phyloP scores from a whole-genome alignment of 176 grass and related monocot genomes.

The Neostapfia colusana region DNA sequence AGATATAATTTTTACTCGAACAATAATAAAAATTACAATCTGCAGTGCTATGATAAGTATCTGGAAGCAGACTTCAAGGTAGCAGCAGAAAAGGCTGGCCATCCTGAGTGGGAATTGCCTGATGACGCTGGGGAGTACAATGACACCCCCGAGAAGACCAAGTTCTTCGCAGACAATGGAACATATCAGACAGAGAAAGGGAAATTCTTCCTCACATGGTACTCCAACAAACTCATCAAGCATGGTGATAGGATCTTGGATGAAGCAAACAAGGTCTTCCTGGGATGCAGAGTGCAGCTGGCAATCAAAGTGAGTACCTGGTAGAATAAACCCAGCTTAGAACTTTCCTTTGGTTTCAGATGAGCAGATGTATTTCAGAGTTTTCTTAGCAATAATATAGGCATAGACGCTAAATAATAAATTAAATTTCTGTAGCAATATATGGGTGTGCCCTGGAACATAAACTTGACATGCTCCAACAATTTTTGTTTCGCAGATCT shows the following conservation, averaged over 20 bases:
- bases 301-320: conserved; percentile 74
- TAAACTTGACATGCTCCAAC: conserved; percentile 10
- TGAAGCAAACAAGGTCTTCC: conserved; percentile 68
- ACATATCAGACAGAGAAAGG: conserved; percentile 65
- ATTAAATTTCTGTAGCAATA: not conserved
- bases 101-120: conserved; percentile 87
- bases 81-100: conserved; percentile 53
- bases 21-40: conserved; percentile 5
- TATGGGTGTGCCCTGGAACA: conserved; percentile 23
- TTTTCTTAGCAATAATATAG: not conserved
- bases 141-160: conserved; percentile 62
- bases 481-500: conserved; percentile 43
- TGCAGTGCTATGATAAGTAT: conserved; percentile 91
- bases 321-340: not conserved
- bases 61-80: conserved; percentile 63
- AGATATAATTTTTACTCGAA: conserved; percentile 23
- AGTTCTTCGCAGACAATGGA: conserved; percentile 64
- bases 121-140: conserved; percentile 80
- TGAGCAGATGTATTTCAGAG: not conserved
- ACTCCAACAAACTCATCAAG: conserved; percentile 84
- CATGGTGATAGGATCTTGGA: conserved; percentile 79
- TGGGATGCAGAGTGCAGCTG: conserved; percentile 69
- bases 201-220: conserved; percentile 89
- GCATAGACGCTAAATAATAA: not conserved
- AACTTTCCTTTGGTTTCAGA: not conserved